A percentile compares a stretch with the other conserved stretches of the same genome.
phyloP scores from a whole-genome alignment of 1,284 basidiomycete genomes.

The Rhodofomes roseus region DNA sequence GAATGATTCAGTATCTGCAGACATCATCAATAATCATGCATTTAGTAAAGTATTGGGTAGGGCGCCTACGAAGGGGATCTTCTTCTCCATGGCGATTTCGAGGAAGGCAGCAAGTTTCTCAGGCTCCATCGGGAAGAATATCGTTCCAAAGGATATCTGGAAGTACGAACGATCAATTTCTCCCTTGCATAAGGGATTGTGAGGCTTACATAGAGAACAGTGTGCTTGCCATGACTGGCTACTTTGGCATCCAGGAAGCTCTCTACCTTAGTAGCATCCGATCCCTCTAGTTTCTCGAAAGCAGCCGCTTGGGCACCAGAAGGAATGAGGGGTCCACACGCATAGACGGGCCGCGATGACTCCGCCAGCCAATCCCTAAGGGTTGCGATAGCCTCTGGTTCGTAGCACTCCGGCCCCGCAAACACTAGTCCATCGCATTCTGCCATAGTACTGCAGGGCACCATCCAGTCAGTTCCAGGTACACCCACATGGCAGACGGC shows the following conservation, averaged over 20 bases:
- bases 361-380: conserved; percentile 1
- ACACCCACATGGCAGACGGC: background rate
- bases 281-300: background rate
- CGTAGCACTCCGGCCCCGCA: background rate
- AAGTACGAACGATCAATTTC: background rate
- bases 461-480: background rate
- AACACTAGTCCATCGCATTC: background rate
- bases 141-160: conserved; percentile 2
- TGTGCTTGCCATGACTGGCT: background rate
- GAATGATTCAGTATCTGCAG: conserved; percentile 5
- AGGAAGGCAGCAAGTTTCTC: conserved; percentile 2
- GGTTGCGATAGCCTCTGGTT: conserved; percentile 3
- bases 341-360: conserved; percentile 1
- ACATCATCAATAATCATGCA: background rate
- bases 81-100: conserved; percentile 2
- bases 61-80: conserved; percentile 1
- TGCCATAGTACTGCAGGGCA: background rate
- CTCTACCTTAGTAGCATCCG: background rate
- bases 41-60: background rate
- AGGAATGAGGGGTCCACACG: conserved; percentile 5
- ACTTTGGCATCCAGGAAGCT: background rate
- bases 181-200: background rate
- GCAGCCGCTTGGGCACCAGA: background rate
- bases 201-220: background rate
- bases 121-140: conserved; percentile 1